These are phyloP conservation scores for Arthroderma sp. DNA, from an alignment of 2,329 filamentous ascomycete species.

Conservation along the genomic window DNA sequence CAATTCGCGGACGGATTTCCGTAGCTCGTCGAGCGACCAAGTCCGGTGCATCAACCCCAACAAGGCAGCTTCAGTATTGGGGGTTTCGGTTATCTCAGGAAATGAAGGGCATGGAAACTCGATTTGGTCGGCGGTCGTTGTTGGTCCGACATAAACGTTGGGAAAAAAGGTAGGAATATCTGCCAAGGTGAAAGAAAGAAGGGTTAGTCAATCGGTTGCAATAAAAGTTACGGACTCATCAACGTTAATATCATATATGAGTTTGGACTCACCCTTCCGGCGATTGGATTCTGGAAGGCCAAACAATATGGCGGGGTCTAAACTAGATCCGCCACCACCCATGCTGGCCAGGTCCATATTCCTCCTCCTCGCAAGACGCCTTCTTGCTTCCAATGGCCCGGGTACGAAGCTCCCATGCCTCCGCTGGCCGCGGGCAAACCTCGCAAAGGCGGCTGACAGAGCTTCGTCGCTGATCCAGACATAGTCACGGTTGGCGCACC, in stretches of 20 bases:
- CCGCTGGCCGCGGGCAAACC: slow-evolving; percentile 32
- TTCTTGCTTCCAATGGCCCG: slow-evolving; percentile 49
- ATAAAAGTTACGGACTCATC: no score
- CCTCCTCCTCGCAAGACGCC: slow-evolving; percentile 41
- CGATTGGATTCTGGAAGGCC: slow-evolving; percentile 23
- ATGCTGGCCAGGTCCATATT: slow-evolving; percentile 37
- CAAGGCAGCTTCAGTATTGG: background rate
- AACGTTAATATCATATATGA: no score
- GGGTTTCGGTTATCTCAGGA: background rate
- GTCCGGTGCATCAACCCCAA: background rate
- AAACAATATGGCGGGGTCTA: slow-evolving; percentile 30
- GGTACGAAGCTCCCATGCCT: slow-evolving; percentile 49
- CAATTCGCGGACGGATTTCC: slow-evolving; percentile 16
- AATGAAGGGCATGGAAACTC: no score
- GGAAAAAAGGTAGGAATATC: no score
- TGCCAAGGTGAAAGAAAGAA: no score
- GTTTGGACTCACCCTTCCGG: background rate
- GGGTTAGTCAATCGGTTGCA: no score
- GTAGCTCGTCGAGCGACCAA: slow-evolving; percentile 17
- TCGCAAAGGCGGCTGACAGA: slow-evolving; percentile 35
- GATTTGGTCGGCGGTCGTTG: no score
- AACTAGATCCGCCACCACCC: slow-evolving; percentile 15
- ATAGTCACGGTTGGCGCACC: slow-evolving; percentile 17
- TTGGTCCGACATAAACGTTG: no score
- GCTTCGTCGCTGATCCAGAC: slow-evolving; percentile 36